phyloP scores from a whole-genome alignment of 306 rosid genomes.

The Biancaea sappan region DNA sequence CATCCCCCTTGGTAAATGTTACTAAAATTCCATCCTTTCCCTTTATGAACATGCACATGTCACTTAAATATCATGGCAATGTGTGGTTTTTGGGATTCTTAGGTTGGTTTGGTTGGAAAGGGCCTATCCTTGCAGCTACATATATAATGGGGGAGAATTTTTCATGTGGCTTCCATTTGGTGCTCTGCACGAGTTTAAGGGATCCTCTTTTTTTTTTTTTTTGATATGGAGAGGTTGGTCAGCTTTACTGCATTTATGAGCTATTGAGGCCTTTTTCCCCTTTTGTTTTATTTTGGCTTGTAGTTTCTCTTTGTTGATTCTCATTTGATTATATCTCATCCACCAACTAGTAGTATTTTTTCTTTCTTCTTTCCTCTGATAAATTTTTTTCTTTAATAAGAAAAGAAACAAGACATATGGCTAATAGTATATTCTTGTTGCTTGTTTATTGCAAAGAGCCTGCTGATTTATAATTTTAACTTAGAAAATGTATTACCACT shows the following conservation, averaged over 20 bases:
- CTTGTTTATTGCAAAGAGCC: not conserved
- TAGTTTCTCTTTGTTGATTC: not conserved
- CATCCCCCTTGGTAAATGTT: conserved; percentile 2
- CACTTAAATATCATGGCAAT: not conserved
- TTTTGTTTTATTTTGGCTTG: not conserved
- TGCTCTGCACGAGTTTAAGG: not conserved
- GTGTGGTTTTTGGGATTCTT: conserved; percentile 1
- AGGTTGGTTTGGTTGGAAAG: conserved; percentile 1
- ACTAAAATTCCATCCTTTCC: not conserved
- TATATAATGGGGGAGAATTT: not conserved
- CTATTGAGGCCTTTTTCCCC: not conserved
- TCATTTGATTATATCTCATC: not conserved
- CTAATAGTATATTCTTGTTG: not conserved
- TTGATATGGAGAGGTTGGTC: not conserved
- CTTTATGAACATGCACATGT: not conserved
- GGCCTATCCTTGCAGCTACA: not conserved
- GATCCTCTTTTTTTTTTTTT: not conserved
- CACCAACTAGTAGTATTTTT: not conserved
- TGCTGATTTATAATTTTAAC: conserved; percentile 12
- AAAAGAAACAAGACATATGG: not conserved
- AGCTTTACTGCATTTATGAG: not conserved
- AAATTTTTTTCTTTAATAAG: not conserved
- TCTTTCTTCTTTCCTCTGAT: not conserved
- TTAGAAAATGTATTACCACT: conserved; percentile 6
- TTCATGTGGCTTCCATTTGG: not conserved